Conservation (phyloP, 306 rosid genomes). For the Cucurbita ficifolia region DNA sequence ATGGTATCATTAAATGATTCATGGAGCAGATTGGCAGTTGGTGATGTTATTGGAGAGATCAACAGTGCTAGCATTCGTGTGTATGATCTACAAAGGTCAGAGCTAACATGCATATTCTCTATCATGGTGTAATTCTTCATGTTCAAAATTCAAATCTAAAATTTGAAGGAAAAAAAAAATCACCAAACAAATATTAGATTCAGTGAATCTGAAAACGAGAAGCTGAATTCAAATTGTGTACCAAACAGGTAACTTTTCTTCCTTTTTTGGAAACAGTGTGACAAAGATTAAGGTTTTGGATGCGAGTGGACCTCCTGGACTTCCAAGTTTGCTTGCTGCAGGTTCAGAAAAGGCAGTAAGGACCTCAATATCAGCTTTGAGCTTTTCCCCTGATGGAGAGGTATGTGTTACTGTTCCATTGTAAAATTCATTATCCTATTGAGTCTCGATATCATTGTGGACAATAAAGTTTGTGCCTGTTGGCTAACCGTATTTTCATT, state of each 20-base stretch:
- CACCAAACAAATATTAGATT: neutral
- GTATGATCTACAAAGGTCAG: slow-evolving; percentile 90
- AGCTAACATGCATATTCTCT: slow-evolving; percentile 4
- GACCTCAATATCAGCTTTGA: slow-evolving; percentile 77
- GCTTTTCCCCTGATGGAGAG: slow-evolving; percentile 99
- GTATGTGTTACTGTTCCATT: slow-evolving; percentile 23
- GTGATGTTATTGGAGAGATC: slow-evolving; percentile 76
- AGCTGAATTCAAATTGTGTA: neutral
- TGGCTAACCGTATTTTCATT: neutral
- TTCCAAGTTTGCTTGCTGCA: slow-evolving; percentile 68
- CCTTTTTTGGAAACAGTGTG: slow-evolving; percentile 28
- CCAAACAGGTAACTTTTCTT: neutral
- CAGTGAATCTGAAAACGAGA: neutral
- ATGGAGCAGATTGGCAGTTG: slow-evolving; percentile 90
- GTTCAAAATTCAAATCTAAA: too few species aligned
- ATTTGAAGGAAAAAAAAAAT: too few species aligned
- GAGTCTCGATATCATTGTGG: neutral
- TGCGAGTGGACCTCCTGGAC: slow-evolving; percentile 99
- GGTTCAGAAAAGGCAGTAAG: slow-evolving; percentile 38
- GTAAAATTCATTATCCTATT: neutral
- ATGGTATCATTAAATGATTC: slow-evolving; percentile 83
- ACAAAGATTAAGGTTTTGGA: slow-evolving; percentile 73
- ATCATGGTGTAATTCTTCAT: too few species aligned
- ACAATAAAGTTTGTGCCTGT: neutral
- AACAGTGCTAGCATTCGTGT: slow-evolving; percentile 57